Evolutionary conservation across 306 rosid genomes (phyloP).

Genomic region (Ziziphus jujuba): DNA sequence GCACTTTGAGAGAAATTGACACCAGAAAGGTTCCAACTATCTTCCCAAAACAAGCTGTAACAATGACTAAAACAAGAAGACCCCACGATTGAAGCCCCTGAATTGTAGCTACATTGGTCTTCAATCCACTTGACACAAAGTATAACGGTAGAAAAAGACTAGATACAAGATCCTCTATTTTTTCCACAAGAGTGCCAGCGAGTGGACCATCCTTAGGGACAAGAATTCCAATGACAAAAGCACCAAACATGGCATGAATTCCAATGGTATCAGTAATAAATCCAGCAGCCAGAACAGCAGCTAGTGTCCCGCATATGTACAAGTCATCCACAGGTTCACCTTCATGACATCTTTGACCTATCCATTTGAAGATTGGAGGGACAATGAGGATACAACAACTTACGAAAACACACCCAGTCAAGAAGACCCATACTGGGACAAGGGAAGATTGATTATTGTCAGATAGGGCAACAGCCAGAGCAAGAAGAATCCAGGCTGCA

Average conservation of each 20-base stretch:
- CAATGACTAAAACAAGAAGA: slow-evolving; percentile 59
- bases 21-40: slow-evolving; percentile 65
- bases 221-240: slow-evolving; percentile 74
- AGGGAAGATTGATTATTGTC: slow-evolving; percentile 58
- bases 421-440: slow-evolving; percentile 73
- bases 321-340: slow-evolving; percentile 71
- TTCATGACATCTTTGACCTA: slow-evolving; percentile 56
- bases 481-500: slow-evolving; percentile 94
- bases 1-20: slow-evolving; percentile 53
- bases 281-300: slow-evolving; percentile 75
- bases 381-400: slow-evolving; percentile 32
- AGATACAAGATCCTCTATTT: slow-evolving; percentile 89
- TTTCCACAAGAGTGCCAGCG: slow-evolving; percentile 70
- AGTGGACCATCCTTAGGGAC: slow-evolving; percentile 77
- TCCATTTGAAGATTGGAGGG: slow-evolving; percentile 70
- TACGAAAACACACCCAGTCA: slow-evolving; percentile 61
- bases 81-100: slow-evolving; percentile 84
- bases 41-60: slow-evolving; percentile 85
- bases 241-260: slow-evolving; percentile 93
- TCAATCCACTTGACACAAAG: slow-evolving; percentile 88
- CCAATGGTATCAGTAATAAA: slow-evolving; percentile 77
- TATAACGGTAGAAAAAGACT: slow-evolving; percentile 77
- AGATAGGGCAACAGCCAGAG: slow-evolving; percentile 77
- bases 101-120: slow-evolving; percentile 78
- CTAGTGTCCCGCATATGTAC: slow-evolving; percentile 68